Base-by-base conservation (phyloP, 495 filamentous ascomycete genomes). In the Annulohypoxylon bovei region DNA sequence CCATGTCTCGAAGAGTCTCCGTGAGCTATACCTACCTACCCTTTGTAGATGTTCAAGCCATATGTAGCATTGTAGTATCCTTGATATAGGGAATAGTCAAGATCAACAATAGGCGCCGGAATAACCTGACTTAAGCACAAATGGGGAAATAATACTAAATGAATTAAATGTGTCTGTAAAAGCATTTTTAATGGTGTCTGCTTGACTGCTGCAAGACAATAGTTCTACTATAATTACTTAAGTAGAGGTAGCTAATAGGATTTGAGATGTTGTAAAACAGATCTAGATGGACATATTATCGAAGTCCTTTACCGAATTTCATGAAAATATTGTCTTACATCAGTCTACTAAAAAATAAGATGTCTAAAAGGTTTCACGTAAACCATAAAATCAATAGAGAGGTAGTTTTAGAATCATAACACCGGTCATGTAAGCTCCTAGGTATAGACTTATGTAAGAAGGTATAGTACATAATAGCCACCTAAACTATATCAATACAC, bases 61-160 rank as follows among this genome's bases (percentile, higher is more conserved):
- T 59, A 69, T 8, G 62, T 68, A 2, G 54, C 27, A 64, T 78
- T 50, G n/a, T 78, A 74, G 23, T 64, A 62, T 16, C 77, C 78
- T 67, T 75, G 72, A 59, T 79, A 75, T 3, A 60, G 44, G 14
- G 75, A 64, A 57, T 79, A 80, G 8, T 65, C 75, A 9, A 80
- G 72, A 30, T 80, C 78, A 8, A 80, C 71, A 22, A 71, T 50
- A 7, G 73, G 75, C 18, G 72, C 47, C n/a, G 46, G 27, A 6
- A 12, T 37, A 16, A 16, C 40, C 11, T 70, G 64, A 32, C 35
- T 50, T 11, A 50, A 52, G 39, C 62, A 40, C 25, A 32, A 33
- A 12, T 30, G 47, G 11, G 35, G 16, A n/a, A 67, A 22, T 18
- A 63, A 23, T 6, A 35, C 23, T 11, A 37, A 6, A 6, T 65